Percentiles rank a stretch among this genome's conserved stretches.
Evolutionary conservation across 192 early-diverging fungal genomes (phyloP).

Genomic region (Podila clonocystis): DNA sequence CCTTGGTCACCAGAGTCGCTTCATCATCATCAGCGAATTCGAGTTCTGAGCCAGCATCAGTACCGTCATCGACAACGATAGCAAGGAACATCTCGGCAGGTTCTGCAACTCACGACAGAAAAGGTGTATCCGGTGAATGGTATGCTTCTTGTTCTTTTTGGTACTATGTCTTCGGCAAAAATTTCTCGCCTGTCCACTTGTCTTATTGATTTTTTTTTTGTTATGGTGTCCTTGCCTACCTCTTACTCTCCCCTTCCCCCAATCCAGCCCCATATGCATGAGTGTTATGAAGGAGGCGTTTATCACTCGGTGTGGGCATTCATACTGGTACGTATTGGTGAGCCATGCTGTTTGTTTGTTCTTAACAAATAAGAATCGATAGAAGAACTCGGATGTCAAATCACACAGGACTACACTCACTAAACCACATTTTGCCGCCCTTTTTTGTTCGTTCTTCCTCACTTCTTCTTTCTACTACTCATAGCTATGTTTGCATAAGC

Average conservation of each 20-base stretch:
- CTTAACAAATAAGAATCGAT: neutral
- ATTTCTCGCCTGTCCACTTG: no score
- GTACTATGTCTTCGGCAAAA: no score
- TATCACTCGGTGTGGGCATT: constrained; percentile 86
- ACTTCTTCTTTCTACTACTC: neutral
- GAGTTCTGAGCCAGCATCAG: neutral
- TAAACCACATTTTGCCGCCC: neutral
- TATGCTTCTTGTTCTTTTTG: neutral
- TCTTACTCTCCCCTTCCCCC: neutral
- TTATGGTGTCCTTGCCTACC: neutral
- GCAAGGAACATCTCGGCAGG: neutral
- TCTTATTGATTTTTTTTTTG: neutral
- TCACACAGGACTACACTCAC: no score
- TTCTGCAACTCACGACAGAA: neutral
- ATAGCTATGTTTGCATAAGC: constrained; percentile 77
- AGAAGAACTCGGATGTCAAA: neutral
- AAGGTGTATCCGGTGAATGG: constrained; percentile 1
- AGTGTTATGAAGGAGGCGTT: constrained; percentile 77
- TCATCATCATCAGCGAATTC: neutral
- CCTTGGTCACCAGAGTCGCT: neutral
- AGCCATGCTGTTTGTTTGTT: neutral
- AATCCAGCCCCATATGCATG: constrained; percentile 77
- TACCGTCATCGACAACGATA: neutral
- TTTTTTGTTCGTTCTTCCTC: no score
- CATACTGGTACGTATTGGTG: constrained; percentile 74